Evolutionary conservation across 75 land plant genomes (phyloP).

Genomic region (Cunninghamia lanceolata): DNA sequence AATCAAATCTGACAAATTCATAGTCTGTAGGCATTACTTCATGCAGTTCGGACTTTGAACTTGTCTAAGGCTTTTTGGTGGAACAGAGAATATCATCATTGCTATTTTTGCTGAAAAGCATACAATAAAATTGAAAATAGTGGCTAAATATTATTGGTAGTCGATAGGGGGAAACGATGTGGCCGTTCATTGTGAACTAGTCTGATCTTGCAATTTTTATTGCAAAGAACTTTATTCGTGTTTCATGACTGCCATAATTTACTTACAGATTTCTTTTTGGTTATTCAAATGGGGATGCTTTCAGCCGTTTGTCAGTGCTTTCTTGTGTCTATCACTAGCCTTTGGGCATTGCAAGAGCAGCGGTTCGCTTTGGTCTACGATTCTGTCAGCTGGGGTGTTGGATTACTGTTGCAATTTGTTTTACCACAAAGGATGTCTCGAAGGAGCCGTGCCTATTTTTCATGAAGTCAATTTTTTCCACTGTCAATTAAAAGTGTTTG

Average conservation of each 20-base stretch:
- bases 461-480: background rate
- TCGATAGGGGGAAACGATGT: background rate
- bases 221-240: background rate
- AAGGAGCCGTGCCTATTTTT: background rate
- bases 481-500: no score
- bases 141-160: background rate
- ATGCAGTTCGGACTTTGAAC: no score
- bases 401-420: background rate
- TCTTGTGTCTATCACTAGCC: background rate
- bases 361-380: background rate
- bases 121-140: no score
- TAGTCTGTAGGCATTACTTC: no score
- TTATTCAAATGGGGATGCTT: background rate
- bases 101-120: no score
- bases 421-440: background rate
- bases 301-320: background rate
- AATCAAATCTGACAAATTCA: no score
- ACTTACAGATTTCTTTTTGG: background rate
- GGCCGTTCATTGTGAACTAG: background rate
- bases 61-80: no score
- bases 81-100: no score
- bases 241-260: background rate
- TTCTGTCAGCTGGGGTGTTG: background rate
- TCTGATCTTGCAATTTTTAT: background rate
- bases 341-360: conserved; percentile 11